Evolutionary conservation across 441 rosid genomes (phyloP).

Genomic region (Adansonia rubrostipa): DNA sequence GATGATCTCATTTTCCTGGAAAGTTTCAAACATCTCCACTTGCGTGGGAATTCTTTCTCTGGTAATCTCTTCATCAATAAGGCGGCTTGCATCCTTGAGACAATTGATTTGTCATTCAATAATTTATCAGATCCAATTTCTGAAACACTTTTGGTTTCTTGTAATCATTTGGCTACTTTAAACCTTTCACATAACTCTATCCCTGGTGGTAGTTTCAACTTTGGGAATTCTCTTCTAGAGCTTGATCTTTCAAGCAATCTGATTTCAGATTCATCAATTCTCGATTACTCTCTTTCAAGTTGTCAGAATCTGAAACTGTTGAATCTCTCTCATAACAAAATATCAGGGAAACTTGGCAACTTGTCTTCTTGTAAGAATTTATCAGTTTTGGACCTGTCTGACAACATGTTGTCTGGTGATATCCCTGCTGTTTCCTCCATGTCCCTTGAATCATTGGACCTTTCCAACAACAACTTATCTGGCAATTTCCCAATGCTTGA

Average conservation of each 20-base stretch:
- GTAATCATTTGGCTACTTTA: not conserved
- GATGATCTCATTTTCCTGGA: constrained; percentile 5
- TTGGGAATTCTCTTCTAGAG: not conserved
- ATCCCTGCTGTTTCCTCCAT: not conserved
- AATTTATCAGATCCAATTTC: constrained; percentile 20
- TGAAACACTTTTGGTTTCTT: not conserved
- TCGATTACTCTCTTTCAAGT: not conserved
- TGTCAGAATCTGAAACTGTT: not conserved
- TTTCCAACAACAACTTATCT: constrained; percentile 12
- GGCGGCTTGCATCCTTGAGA: not conserved
- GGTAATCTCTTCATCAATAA: not conserved
- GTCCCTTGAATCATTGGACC: not conserved
- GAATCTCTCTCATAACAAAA: not conserved
- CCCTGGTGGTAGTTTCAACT: constrained; percentile 4
- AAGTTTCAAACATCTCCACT: constrained; percentile 1
- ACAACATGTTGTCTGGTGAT: not conserved
- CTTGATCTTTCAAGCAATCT: constrained; percentile 1
- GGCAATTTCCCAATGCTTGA: not conserved
- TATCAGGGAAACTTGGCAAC: not conserved
- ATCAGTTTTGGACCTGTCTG: not conserved
- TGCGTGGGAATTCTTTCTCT: not conserved
- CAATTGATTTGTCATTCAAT: constrained; percentile 20
- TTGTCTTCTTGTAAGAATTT: not conserved
- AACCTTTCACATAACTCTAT: constrained; percentile 10
- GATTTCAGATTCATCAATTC: not conserved